Percentiles rank a stretch among this genome's conserved stretches.
phyloP scores from a whole-genome alignment of 306 rosid species.

The Pyrus bretschneideri region DNA sequence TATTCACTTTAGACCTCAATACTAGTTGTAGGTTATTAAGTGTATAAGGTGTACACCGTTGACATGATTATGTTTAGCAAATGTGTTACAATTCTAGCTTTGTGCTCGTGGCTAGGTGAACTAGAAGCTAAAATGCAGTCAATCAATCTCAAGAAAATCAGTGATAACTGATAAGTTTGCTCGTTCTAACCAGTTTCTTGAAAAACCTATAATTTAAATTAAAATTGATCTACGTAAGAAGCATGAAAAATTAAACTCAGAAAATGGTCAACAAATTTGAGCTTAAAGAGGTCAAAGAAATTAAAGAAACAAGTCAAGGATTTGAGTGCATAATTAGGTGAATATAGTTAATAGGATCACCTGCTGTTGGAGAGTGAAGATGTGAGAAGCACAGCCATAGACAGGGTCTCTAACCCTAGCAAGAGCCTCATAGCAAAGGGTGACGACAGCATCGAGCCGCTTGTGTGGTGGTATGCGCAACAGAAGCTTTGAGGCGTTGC shows the following conservation, averaged over 20 bases:
- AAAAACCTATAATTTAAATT: neutral
- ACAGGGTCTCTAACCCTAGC: slow-evolving; percentile 82
- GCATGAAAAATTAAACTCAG: neutral
- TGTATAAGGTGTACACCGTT: too few relatives aligned
- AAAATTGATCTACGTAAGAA: neutral
- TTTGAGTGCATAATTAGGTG: neutral
- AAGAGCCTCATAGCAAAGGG: slow-evolving; percentile 80
- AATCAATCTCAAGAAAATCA: too few relatives aligned
- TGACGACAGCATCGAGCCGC: slow-evolving; percentile 68
- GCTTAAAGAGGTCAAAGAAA: neutral
- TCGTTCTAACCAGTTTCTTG: too few relatives aligned
- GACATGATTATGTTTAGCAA: too few relatives aligned
- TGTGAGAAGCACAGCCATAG: slow-evolving; percentile 76
- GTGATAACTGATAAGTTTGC: too few relatives aligned
- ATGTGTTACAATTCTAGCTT: too few relatives aligned
- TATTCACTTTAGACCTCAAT: too few relatives aligned
- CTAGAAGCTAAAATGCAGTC: too few relatives aligned
- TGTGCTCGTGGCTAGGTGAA: too few relatives aligned
- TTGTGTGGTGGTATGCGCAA: slow-evolving; percentile 47
- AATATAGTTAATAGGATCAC: slow-evolving; percentile 10
- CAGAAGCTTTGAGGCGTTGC: slow-evolving; percentile 89
- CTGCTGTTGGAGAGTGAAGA: slow-evolving; percentile 89
- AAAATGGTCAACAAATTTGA: neutral
- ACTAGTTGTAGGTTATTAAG: too few relatives aligned
- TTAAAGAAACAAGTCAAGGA: neutral